phyloP scores from a whole-genome alignment of 169 alveolate species.

The Eimeria sp. region DNA sequence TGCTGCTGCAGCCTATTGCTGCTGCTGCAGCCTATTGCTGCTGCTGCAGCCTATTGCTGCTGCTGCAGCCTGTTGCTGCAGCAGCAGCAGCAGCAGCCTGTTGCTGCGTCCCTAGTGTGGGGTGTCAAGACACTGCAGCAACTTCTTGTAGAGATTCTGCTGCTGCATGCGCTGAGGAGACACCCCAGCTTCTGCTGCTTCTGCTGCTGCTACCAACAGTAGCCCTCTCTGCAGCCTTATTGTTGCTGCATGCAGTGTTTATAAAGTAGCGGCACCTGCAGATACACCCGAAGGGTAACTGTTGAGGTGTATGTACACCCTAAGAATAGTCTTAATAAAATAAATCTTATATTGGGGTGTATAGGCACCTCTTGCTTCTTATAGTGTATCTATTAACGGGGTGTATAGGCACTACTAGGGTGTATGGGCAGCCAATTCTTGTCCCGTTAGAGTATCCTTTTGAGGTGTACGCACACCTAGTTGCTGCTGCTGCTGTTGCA shows the following conservation, averaged over 20 bases:
- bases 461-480: neutral
- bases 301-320: neutral
- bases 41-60: neutral
- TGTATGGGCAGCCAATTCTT: too few species aligned
- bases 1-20: neutral
- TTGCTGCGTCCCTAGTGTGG: neutral
- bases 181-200: neutral
- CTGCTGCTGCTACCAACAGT: too few species aligned
- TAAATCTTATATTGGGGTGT: neutral
- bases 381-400: neutral
- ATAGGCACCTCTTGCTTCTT: neutral
- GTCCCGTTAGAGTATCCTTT: too few species aligned
- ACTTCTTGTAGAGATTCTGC: neutral
- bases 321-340: neutral
- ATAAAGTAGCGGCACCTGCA: too few species aligned
- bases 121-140: neutral
- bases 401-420: neutral
- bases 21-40: conserved; percentile 34
- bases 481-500: too few species aligned
- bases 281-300: neutral
- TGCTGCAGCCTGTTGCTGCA: neutral
- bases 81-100: neutral
- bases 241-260: too few species aligned
- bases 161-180: neutral
- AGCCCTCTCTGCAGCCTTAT: too few species aligned